Base-by-base conservation (phyloP, 352 stramenopile genomes). In the Pythium guiyangense region DNA sequence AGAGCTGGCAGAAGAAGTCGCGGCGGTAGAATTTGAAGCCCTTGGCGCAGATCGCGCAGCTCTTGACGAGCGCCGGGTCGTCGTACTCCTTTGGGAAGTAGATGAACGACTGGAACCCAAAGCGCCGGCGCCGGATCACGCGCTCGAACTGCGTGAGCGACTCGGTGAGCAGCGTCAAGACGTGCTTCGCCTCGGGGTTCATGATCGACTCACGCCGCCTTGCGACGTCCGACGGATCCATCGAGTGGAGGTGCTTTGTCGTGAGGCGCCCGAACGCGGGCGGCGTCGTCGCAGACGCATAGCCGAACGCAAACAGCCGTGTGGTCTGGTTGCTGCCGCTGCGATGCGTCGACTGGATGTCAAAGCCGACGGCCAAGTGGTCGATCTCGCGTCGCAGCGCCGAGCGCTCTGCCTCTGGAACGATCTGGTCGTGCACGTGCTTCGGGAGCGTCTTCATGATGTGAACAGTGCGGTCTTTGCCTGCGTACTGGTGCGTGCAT, bases 81-180 rank as follows among this genome's bases (percentile, higher is more conserved):
- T 79, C 63, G 42, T 74, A 69, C 17, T 63, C 61, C 22, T 61
- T 74, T 4, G 77, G 72, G 27, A 84, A 84, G 64, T 82, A 83
- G 37, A 87, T 64, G 52, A 86, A 88, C 18, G 70, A 77, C 63
- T 91, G 80, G 54, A 91, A 71, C 2, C 80, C 80, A 37, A 88
- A 73, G 29, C 80, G 78, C 26, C 80, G 75, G 0, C 80, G 80
- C 0, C 78, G 76, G 57, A 88, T 88, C 43, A 91, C 74, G 20
- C 72, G 71, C 61, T 91, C 80, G 20, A 88, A 74, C 42, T 76
- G 57, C 42, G 67, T 69, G 43, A 91, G 51, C 40, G 74, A 86
- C 11, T 71, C 79, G 18, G 74, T 74, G 12, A 88, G 50, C 12
- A 84, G 46, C 8, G 78, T 63, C 56, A 91, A 71, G 39, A 90